Evolutionary conservation across 257 asterid genomes (phyloP), one percentile per base, ranked within the genome.

Genomic region (Solanum infundibuliforme): DNA sequence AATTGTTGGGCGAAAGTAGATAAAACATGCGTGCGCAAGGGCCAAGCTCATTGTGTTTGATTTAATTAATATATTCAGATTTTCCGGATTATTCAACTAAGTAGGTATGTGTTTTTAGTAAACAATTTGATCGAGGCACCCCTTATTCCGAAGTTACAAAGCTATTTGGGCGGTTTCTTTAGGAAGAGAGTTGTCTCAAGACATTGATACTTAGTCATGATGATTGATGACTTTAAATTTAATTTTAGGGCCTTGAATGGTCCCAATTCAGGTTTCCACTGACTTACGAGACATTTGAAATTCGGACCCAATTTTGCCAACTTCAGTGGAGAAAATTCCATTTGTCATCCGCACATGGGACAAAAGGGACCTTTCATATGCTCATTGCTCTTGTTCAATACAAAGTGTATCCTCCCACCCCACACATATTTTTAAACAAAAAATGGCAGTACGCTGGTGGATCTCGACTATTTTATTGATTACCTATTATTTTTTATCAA

Each of bases 281-380:
- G 13, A 60, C 38, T 11, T 75, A 65, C 6, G 9, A 60, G 87
- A 84, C 27, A 3, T 85, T 43, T 85, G 81, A 85, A 85, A 31
- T 85, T 85, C 31, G 87, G 87, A 60, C 87, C 84, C 84, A 38
- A 16, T 76, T 16, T 76, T 76, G 23, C 77, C 87, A 65, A 32
- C 58, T 79, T 38, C 32, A 81, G 89, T 77, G 86, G 58, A 65
- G 86, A 39, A 62, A 62, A 83, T 66, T 77, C 83, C 39, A 81
- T 81, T 66, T 81, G 87, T 74, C 83, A 29, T 36, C 85, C 60
- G 41, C 72, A 58, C 46, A 58, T 87, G 89, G 55, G 74, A 87
- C 91, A 83, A 60, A 39, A 77, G 87, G 85, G 87, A 58, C 75
- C 58, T 83, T 83, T 62, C 73, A 39, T 73, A 23, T 48, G 85